Evolutionary conservation across 1,284 basidiomycete species (phyloP), one percentile per base, ranked within the genome.

Genomic region (Ustilago loliicola): DNA sequence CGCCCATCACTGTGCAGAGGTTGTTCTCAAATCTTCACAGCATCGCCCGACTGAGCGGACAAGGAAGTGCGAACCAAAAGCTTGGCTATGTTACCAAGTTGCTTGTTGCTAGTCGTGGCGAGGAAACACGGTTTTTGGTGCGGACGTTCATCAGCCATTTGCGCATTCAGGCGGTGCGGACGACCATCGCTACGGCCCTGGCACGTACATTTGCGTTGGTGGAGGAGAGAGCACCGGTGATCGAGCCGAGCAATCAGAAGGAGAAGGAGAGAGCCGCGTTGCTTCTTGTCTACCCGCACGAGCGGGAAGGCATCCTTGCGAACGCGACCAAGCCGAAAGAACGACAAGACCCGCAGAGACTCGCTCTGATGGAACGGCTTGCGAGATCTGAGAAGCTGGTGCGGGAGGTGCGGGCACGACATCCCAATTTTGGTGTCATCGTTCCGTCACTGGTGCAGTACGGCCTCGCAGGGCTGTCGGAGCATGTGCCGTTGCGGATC

Each of bases 341-440:
- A 29, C 76, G 85, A n/a, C 70, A 77, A 17, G 82, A 86, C 42
- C 77, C 84, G 8, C 48, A 69, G 15, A 73, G 84, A 8, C 62
- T 83, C 1, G 67, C 53, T 1, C 53, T 85, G 23, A 82, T 82
- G 80, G 79, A 72, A 17, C 82, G 78, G 21, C 67, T 87, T 15
- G 75, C 62, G 4, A 70, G 73, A 17, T 86, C 85, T 1, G 87
- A 87, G 59, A 74, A 78, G 59, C 56, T 93, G 25, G 86, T 97
- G 2, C 66, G 82, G 15, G 90, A 90, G 75, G 91, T 93, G 0
- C 96, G 93, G 83, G 93, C 93, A 15, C 91, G 93, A 65, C 95
- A 96, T 88, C 95, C 95, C 17, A 93, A 94, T 84, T 95, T 94
- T 83, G 91, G 91, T 56, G 89, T 94, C 80, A 92, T 98, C 42